These are phyloP conservation scores for Neodidymelliopsis sp. DNA, from an alignment of 2,329 filamentous ascomycete species.

Conservation along the genomic window DNA sequence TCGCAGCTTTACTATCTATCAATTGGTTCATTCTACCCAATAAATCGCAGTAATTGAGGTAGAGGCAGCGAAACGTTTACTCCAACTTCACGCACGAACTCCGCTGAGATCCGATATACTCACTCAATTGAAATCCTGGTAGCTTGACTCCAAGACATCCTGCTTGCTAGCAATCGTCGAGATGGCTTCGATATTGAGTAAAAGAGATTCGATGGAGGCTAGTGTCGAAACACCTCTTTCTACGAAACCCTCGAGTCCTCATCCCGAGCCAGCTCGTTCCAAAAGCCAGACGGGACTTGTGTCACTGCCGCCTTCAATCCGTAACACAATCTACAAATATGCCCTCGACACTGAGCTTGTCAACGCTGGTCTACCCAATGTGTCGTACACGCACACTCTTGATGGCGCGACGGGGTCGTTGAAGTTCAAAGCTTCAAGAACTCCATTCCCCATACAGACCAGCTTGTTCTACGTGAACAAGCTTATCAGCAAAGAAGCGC, in stretches of 20 bases:
- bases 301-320: slow-evolving; percentile 37
- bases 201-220: slow-evolving; percentile 46
- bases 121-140: neutral
- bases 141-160: neutral
- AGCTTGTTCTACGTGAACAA: slow-evolving; percentile 40
- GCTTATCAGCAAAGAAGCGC: slow-evolving; percentile 30
- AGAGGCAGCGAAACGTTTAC: neutral
- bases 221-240: slow-evolving; percentile 18
- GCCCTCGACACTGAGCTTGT: slow-evolving; percentile 46
- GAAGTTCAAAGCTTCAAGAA: slow-evolving; percentile 38
- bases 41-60: neutral
- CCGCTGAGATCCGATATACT: neutral
- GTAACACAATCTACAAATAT: slow-evolving; percentile 45
- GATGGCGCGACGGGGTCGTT: slow-evolving; percentile 24
- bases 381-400: slow-evolving; percentile 41
- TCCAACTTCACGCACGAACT: neutral
- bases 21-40: neutral
- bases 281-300: slow-evolving; percentile 39
- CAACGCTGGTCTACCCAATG: slow-evolving; percentile 36
- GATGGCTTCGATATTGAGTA: slow-evolving; percentile 22
- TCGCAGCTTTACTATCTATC: neutral
- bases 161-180: neutral
- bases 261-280: slow-evolving; percentile 15
- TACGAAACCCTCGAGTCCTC: slow-evolving; percentile 23
- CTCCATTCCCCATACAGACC: slow-evolving; percentile 36